A percentile compares a stretch with the other conserved stretches of the same genome.
Evolutionary conservation across 2,329 filamentous ascomycete genomes (phyloP).

Genomic region (Pestalotiopsis sp.): DNA sequence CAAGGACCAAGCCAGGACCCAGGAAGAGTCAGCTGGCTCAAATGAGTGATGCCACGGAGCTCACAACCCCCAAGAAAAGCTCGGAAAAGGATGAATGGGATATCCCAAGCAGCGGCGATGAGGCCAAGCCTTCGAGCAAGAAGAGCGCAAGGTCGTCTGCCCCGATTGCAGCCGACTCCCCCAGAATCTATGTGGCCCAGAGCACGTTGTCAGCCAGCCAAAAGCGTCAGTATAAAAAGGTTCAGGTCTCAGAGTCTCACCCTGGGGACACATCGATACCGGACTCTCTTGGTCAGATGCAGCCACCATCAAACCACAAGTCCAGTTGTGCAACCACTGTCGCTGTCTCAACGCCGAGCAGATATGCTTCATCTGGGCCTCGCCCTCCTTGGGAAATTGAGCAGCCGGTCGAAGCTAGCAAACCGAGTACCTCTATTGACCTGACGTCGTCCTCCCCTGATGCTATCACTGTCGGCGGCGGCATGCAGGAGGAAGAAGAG

Average conservation of each 20-base stretch:
- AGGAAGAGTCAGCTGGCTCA: constrained; percentile 17
- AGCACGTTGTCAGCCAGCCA: constrained; percentile 34
- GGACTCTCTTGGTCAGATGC: not conserved
- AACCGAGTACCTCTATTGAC: constrained; percentile 20
- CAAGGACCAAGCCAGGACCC: constrained; percentile 14
- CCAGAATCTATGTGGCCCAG: constrained; percentile 31
- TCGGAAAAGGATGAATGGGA: constrained; percentile 28
- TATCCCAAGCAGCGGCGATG: constrained; percentile 32
- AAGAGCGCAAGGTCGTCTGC: constrained; percentile 19
- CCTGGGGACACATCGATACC: constrained; percentile 1
- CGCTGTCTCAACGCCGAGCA: constrained; percentile 32
- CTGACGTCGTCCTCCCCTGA: constrained; percentile 32
- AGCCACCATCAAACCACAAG: constrained; percentile 23
- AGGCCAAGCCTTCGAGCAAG: constrained; percentile 2
- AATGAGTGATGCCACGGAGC: constrained; percentile 21
- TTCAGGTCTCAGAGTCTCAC: constrained; percentile 23
- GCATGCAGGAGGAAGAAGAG: constrained; percentile 4
- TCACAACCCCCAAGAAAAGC: constrained; percentile 30
- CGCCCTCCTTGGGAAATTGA: constrained; percentile 26
- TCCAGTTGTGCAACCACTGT: constrained; percentile 32
- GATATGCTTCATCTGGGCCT: constrained; percentile 30
- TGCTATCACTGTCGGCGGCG: constrained; percentile 19
- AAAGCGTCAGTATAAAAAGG: constrained; percentile 31
- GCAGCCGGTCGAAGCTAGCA: not conserved
- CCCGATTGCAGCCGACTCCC: constrained; percentile 15